Conservation (phyloP, 2,329 filamentous ascomycete genomes). For the Dothideomycetes sp. region DNA sequence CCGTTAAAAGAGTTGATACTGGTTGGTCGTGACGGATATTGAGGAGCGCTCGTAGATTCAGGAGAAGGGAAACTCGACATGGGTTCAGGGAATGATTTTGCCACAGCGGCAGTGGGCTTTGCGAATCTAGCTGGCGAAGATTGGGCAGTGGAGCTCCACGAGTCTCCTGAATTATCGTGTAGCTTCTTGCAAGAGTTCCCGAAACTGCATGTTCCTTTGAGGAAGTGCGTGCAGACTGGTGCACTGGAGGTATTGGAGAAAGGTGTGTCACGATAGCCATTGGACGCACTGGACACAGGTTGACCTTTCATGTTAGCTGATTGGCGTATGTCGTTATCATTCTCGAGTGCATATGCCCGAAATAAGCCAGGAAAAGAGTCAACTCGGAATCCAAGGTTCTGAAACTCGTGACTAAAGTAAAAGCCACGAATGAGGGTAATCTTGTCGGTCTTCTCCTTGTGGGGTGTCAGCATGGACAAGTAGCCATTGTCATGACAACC, state of each 20-base stretch:
- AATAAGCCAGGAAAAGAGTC: constrained; percentile 47
- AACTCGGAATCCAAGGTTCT: constrained; percentile 41
- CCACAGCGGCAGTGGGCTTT: too few species aligned
- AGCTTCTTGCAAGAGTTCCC: constrained; percentile 22
- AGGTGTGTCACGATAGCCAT: background rate
- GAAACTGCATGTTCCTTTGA: constrained; percentile 22
- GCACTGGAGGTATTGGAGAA: background rate
- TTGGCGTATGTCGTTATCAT: too few species aligned
- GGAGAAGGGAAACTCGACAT: too few species aligned
- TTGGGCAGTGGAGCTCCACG: too few species aligned
- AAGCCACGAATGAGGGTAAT: constrained; percentile 49
- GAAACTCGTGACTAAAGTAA: constrained; percentile 45
- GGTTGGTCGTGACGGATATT: too few species aligned
- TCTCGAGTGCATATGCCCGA: constrained; percentile 32
- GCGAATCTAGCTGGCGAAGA: too few species aligned
- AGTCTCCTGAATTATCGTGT: too few species aligned
- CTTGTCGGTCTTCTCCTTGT: constrained; percentile 37
- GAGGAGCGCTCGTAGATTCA: background rate
- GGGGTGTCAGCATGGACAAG: constrained; percentile 46
- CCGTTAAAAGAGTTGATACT: too few species aligned
- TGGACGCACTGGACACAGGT: background rate
- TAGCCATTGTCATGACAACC: constrained; percentile 54
- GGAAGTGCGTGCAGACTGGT: constrained; percentile 2
- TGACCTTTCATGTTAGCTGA: too few species aligned
- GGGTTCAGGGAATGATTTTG: too few species aligned